Evolutionary conservation across 139 green algal genomes (phyloP).

Genomic region (Pycnococcus provasolii): DNA sequence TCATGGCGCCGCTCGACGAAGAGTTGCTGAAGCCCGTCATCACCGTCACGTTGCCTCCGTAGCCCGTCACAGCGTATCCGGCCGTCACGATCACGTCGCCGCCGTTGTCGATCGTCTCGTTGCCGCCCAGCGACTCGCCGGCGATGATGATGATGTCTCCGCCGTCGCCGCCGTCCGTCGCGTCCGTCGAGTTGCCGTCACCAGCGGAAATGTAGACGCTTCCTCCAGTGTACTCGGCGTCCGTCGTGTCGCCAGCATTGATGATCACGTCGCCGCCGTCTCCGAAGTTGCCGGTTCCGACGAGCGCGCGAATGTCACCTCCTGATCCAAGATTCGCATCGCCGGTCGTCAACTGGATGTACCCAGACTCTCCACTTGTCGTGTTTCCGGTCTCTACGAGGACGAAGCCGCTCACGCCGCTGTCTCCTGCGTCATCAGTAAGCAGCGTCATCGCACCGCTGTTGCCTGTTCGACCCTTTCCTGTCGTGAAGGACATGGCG

Average conservation of each 20-base stretch:
- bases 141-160: no score
- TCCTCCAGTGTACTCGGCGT: not conserved
- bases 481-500: constrained; percentile 13
- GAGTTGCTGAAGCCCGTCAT: no score
- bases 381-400: constrained; percentile 11
- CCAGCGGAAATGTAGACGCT: constrained; percentile 3
- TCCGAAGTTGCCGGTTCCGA: constrained; percentile 1
- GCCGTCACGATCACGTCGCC: no score
- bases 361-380: not conserved
- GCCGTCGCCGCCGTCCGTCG: no score
- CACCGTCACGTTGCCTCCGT: no score
- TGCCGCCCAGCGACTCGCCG: no score
- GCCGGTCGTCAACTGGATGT: constrained; percentile 1
- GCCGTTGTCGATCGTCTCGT: no score
- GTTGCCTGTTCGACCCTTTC: not conserved
- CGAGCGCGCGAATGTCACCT: constrained; percentile 5
- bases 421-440: constrained; percentile 9
- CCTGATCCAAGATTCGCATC: constrained; percentile 1
- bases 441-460: constrained; percentile 9
- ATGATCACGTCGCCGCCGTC: constrained; percentile 13
- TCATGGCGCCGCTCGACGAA: constrained; percentile 11
- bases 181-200: no score
- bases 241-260: not conserved
- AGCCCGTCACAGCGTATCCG: no score
- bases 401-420: constrained; percentile 6